Evolutionary conservation across 2,329 filamentous ascomycete species (phyloP), one percentile per base, ranked within the genome.

Genomic region (Sporothrix mexicana): DNA sequence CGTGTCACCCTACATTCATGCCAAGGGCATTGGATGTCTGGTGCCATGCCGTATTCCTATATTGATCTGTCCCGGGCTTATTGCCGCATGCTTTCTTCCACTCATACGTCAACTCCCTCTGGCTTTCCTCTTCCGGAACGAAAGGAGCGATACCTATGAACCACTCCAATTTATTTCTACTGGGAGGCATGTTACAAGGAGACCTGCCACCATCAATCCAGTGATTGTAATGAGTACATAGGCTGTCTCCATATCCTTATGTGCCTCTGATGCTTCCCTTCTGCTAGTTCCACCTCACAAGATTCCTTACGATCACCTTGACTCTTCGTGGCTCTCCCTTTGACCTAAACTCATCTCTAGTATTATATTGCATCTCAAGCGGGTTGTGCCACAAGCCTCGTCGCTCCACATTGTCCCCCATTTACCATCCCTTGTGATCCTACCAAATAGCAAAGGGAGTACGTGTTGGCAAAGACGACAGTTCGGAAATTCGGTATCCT

Each of bases 401-500:
- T 1, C 23, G 9, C 51, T 10, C 2, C 23, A 4, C 51, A 8
- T 23, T 23, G 4, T 5, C 51, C 49, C 3, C 17, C 49, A n/a
- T n/a, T 53, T 53, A 7, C 23, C n/a, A 23, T 20, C 8, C 30
- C 30, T 36, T 36, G 30, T 36, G 8, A 20, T 23, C 51, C 51
- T 55, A 23, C 51, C 2, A 55, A 23, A 23, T 23, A 36, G 30
- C 51, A n/a, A 55, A n/a, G 17, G n/a, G 7, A 17, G 17, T 7
- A 55, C n/a, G 55, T 13, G 25, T 59, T 13, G 23, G 30, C 9
- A 7, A 10, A 20, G 36, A 41, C 47, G 49, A 69, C 10, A n/a
- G 25, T 55, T 69, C 49, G 66, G 66, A 55, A 55, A 70, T 47
- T 70, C 51, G 30, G 67, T 70, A 59, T 59, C 67, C 8, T 70